Conservation (phyloP, 1,139 yeast genomes). For the Taiozyma sp. region DNA sequence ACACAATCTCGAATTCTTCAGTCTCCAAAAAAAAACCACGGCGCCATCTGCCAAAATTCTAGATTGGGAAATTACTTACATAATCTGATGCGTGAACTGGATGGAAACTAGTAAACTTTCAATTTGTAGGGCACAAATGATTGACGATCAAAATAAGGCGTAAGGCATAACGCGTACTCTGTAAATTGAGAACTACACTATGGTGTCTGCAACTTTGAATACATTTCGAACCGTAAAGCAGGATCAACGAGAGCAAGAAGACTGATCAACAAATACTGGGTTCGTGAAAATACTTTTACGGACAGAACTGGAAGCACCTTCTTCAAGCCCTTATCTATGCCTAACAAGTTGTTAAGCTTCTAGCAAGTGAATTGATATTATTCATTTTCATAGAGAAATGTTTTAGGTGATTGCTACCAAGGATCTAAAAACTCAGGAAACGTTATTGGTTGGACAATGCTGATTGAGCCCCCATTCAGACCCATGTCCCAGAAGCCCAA, state of each 20-base stretch:
- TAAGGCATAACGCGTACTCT: neutral
- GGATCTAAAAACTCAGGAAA: neutral
- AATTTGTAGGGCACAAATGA: neutral
- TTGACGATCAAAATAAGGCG: neutral
- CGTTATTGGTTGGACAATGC: neutral
- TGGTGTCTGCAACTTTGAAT: neutral
- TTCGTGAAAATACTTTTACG: neutral
- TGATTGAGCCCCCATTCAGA: neutral
- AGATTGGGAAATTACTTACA: neutral
- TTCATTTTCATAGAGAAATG: neutral
- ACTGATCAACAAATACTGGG: neutral
- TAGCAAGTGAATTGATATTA: neutral
- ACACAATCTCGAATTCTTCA: neutral
- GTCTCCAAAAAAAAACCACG: neutral
- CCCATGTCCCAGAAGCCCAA: neutral
- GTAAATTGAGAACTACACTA: neutral
- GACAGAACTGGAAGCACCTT: neutral
- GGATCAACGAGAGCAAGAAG: neutral
- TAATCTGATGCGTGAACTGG: neutral
- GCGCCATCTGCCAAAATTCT: neutral
- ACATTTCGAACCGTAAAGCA: neutral
- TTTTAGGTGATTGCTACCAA: neutral
- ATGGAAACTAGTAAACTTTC: neutral
- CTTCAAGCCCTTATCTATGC: neutral
- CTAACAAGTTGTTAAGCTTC: neutral